Evolutionary conservation across 1,139 yeast species (phyloP), one percentile per base, ranked within the genome.

Genomic region (Debaryomyces singareniensis): DNA sequence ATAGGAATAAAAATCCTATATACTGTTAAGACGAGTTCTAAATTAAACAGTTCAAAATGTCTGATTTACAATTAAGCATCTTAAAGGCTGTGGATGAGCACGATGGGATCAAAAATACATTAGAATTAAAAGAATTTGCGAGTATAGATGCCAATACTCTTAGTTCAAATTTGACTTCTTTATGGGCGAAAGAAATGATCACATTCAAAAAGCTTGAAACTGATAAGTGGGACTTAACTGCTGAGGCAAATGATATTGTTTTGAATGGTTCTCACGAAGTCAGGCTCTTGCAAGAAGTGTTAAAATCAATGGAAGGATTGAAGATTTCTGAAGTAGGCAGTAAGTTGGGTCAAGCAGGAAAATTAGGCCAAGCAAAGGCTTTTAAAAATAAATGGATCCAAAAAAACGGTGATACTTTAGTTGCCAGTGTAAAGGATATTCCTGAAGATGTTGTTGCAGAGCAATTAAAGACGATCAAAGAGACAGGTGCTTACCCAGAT

Each of bases 321-420:
- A 83, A 84, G 50, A 79, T 91, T 43, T 56, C 82, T 15, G 96
- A 91, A 35, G 94, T 91, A 35, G 75, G 76, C 43, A 56, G 76
- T 35, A 75, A 80, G 40, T 68, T 89, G 58, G 96, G 97, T 30
- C 63, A 78, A 29, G 74, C 77, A 39, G 97, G 96, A 36, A 79
- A 81, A 47, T 72, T 89, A 40, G 99, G 98, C 37, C 98, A 91
- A 63, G 95, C 95, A 47, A 81, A 89, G 50, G 98, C 97, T n/a
- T 91, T 91, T 72, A 91, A 87, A 61, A 89, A 89, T 57, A 95
- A 95, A 29, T 91, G 99, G 99, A 78, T 91, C 48, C 64, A 75
- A 43, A 91, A 91, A 57, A 83, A 81, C 40, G 95, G 93, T 32
- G 95, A 84, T 45, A 75, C 68, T 49, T 70, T 91, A 44, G 73